A percentile compares a stretch with the other conserved stretches of the same genome.
Conservation (phyloP, 805 yeast genomes). For the Suhomyces sp. region DNA sequence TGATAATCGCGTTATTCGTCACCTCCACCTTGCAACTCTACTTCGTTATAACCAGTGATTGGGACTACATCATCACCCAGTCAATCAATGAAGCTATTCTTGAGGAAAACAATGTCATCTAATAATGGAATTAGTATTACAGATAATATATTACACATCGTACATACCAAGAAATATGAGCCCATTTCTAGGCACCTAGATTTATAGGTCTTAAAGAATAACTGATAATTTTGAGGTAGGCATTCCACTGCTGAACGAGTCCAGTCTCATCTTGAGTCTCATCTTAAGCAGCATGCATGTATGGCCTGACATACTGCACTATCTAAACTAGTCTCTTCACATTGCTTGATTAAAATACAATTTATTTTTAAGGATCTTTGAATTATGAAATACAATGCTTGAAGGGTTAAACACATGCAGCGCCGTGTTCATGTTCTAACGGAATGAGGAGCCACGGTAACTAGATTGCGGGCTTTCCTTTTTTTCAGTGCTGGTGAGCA, state of each 20-base stretch:
- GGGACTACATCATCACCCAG: constrained; percentile 41
- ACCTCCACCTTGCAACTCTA: constrained; percentile 41
- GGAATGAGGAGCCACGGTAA: background rate
- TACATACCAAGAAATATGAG: background rate
- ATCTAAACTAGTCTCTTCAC: background rate
- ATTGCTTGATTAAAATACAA: background rate
- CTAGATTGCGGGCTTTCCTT: background rate
- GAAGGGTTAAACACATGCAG: background rate
- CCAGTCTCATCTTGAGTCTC: background rate
- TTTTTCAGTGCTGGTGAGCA: background rate
- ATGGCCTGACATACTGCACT: background rate
- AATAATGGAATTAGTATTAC: background rate
- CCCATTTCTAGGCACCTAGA: background rate
- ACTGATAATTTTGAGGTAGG: background rate
- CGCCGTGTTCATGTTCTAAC: background rate
- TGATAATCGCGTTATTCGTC: constrained; percentile 40
- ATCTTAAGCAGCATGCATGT: background rate
- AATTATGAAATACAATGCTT: background rate
- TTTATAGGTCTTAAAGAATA: background rate
- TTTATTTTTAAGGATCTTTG: background rate
- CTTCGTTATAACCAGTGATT: constrained; percentile 40
- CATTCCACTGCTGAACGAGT: background rate
- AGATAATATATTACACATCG: background rate
- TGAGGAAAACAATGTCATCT: constrained; percentile 29
- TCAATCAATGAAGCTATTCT: constrained; percentile 42